Conservation (phyloP, 1,284 basidiomycete genomes). For the Agaricales sp. region DNA sequence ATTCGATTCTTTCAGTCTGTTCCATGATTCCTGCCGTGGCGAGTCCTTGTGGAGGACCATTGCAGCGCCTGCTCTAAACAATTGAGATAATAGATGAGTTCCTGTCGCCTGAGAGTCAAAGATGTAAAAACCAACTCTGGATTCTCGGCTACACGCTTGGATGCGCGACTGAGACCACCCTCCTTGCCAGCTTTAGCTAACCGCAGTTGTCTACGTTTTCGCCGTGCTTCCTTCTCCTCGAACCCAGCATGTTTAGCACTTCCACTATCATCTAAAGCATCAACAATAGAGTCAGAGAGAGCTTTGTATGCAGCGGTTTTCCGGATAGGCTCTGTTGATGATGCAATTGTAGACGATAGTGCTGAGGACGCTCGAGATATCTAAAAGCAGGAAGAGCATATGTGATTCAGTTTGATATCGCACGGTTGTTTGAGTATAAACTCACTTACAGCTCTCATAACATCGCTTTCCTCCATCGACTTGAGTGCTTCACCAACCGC, state of each 20-base stretch:
- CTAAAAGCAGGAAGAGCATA: slow-evolving; percentile 27
- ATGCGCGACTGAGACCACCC: slow-evolving; percentile 36
- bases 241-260: slow-evolving; percentile 90
- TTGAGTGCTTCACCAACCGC: slow-evolving; percentile 86
- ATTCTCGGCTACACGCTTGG: slow-evolving; percentile 51
- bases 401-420: too few species aligned
- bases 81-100: slow-evolving; percentile 1
- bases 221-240: slow-evolving; percentile 83
- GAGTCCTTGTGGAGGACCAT: slow-evolving; percentile 79
- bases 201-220: slow-evolving; percentile 64
- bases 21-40: slow-evolving; percentile 68
- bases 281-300: slow-evolving; percentile 80
- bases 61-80: slow-evolving; percentile 79
- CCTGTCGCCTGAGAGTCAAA: not conserved
- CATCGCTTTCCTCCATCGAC: slow-evolving; percentile 89
- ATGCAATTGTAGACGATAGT: slow-evolving; percentile 69
- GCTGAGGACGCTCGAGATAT: slow-evolving; percentile 75
- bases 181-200: slow-evolving; percentile 76
- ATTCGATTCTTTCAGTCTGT: slow-evolving; percentile 63
- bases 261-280: slow-evolving; percentile 91
- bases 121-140: slow-evolving; percentile 52
- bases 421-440: too few species aligned
- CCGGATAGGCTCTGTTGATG: slow-evolving; percentile 86
- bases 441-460: slow-evolving; percentile 70
- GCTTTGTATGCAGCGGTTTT: slow-evolving; percentile 95